A percentile compares a stretch with the other conserved stretches of the same genome.
phyloP scores from a whole-genome alignment of 2,329 filamentous ascomycete genomes.

The Coniochaeta prunicola region DNA sequence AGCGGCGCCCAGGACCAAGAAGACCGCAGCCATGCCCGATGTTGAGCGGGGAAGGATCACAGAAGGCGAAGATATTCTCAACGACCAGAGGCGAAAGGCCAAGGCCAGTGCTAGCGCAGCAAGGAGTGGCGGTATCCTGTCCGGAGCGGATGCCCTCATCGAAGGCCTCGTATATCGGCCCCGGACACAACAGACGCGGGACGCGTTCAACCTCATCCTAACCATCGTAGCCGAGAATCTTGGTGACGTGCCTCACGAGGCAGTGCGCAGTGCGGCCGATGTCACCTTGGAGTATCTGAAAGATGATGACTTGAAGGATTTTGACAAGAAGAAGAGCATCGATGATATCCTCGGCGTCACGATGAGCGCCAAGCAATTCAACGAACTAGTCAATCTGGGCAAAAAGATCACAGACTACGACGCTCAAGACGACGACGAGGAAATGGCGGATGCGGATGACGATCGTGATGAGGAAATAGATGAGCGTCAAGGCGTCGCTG shows the following conservation, averaged over 20 bases:
- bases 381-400: constrained; percentile 88
- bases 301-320: constrained; percentile 91
- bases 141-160: constrained; percentile 76
- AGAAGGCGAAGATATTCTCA: constrained; percentile 77
- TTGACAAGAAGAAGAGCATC: constrained; percentile 96
- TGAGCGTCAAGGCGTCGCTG: constrained; percentile 91
- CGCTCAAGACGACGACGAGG: constrained; percentile 89
- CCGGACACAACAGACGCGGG: constrained; percentile 81
- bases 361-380: constrained; percentile 85
- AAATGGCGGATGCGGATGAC: constrained; percentile 63
- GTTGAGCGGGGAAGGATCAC: constrained; percentile 68
- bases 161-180: constrained; percentile 91
- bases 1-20: constrained; percentile 73
- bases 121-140: constrained; percentile 70
- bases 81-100: constrained; percentile 78
- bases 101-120: constrained; percentile 63
- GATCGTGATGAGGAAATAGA: constrained; percentile 72
- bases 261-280: constrained; percentile 89
- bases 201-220: constrained; percentile 89
- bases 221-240: constrained; percentile 83
- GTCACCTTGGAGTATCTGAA: constrained; percentile 87
- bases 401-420: constrained; percentile 99
- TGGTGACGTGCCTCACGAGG: constrained; percentile 86
- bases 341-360: constrained; percentile 85
- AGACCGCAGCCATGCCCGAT: constrained; percentile 57